Evolutionary conservation across 768 basidiomycete species (phyloP), one percentile per base, ranked within the genome.

Genomic region (Mycena polygramma): DNA sequence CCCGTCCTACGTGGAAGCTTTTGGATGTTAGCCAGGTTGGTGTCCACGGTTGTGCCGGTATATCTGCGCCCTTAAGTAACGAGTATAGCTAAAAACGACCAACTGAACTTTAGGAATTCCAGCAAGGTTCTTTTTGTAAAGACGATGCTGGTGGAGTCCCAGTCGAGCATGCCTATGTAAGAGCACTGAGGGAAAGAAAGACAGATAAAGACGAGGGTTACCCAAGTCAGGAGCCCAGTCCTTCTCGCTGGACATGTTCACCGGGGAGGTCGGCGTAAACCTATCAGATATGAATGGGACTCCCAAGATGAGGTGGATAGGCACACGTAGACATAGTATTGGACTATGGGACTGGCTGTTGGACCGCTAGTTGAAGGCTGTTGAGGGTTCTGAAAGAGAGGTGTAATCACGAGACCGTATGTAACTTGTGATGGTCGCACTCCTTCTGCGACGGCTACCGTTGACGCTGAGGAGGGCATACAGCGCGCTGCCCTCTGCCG

Each of bases 21-120:
- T 75, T 85, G 83, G 58, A 94, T 92, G 75, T 92, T 94, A 48
- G 80, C 79, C 74, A 92, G 91, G 80, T 92, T 92, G 52, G 93
- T 87, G 76, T 94, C 93, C 43, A 94, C 90, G 15, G 93, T 93
- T 41, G 86, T 89, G 20, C 91, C 93, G 43, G 89, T 87, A 26
- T 55, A 57, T 45, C 66, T 68, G 60, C 36, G 19, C 15, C 24
- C 14, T 68, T 35, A 62, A 39, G 53, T 17, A 20, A 61, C 13
- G 10, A 26, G 26, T 10, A 24, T 26, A 14, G 41, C 48, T 3
- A 52, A 60, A 72, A 52, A 36, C 24, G 35, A 77, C 86, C n/a
- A n/a, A n/a, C n/a, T n/a, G 74, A 78, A 93, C 92, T 91, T 92
- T 72, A 94, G 82, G 77, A 94, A 94, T 74, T 94, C 93, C 61